Evolutionary conservation across 371 early-diverging fungal genomes (phyloP), one percentile per base, ranked within the genome.

Genomic region (Polyrhizophydium stewartii): DNA sequence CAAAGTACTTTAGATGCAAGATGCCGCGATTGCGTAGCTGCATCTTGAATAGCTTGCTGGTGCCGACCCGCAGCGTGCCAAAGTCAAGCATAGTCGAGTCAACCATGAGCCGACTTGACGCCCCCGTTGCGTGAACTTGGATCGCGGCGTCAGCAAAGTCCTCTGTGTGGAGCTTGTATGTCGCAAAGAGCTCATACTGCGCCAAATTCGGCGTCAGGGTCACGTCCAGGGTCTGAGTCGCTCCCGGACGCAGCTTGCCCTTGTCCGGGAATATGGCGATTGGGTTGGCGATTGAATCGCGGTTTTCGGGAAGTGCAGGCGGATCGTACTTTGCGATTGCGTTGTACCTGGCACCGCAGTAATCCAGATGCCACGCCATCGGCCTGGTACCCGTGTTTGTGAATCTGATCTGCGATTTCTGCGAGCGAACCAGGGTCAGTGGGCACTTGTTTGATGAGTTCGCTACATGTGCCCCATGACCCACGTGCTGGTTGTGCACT

Each of bases 41-140:
- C 5, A 79, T 3, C n/a, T 47, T 59, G 43, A 62, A 59, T 1
- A 56, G 25, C 49, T 69, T 70, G 17, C 43, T 55, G 33, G 74
- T 73, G 3, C 79, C 83, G 21, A 83, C 78, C 24, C 81, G 64
- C 17, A 83, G 40, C 5, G 72, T 66, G n/a, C 75, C 76, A 59
- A 79, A 83, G 38, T 81, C 74, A 2, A 79, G 31, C 1, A 24
- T 24, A 1, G 21, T 45, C 19, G 49, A n/a, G 27, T 74, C 71
- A 13, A 62, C 40, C 21, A 64, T 41, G 3, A 83, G 30, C 7
- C 53, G 47, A 41, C 71, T 69, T 27, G 74, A 71, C 9, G 81
- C 79, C 0, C 78, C 81, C 22, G 72, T 59, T 0, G 73, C 81
- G 52, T 75, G 81, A 22, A 83, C 55, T 7, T 60, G 32, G 24